Base-by-base conservation (phyloP, 192 early-diverging fungal species). In the Funneliformis geosporum region DNA sequence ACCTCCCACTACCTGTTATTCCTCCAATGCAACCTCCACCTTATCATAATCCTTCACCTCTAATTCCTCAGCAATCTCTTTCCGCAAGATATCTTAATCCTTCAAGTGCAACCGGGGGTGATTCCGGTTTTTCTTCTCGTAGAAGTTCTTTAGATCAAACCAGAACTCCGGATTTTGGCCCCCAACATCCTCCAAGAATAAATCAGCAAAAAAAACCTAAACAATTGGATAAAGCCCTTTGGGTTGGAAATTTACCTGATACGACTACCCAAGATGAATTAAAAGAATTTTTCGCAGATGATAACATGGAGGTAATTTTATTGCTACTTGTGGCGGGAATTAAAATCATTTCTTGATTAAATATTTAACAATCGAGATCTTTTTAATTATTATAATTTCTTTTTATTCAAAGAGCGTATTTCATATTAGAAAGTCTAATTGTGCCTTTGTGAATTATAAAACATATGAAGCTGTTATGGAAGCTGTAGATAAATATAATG, bases 371-470 rank as follows among this genome's bases (percentile, higher is more conserved):
- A 38, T 73, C 66, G 16, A n/a, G n/a, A 50, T 47, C 8, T 12
- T 61, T 25, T 72, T 50, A 28, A 64, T 79, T 27, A 39, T 42
- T 0, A 38, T 33, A 42, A 27, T 65, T 21, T 68, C 21, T 46
- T n/a, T n/a, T n/a, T n/a, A n/a, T n/a, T n/a, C n/a, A n/a, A n/a
- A 87, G 86, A 87, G 84, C 28, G 85, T 87, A 27, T 87, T 85
- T 44, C 85, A 83, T 23, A 72, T 87, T 23, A 80, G 82, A 60
- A 87, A 85, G 60, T 84, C 84, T 8, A 82, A 87, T 61, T 87
- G 86, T 68, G 86, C 86, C 7, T 87, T 87, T 77, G 86, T 87
- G 25, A 87, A 87, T 44, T 87, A 87, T 60, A 81, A 83, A 50
- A 85, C 83, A 38, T 82, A 85, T 38, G 86, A 87, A 25, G 86